A percentile compares a stretch with the other conserved stretches of the same genome.
These are phyloP conservation scores for Alternaria gansuensis DNA, from an alignment of 2,329 filamentous ascomycete genomes.

Conservation along the genomic window DNA sequence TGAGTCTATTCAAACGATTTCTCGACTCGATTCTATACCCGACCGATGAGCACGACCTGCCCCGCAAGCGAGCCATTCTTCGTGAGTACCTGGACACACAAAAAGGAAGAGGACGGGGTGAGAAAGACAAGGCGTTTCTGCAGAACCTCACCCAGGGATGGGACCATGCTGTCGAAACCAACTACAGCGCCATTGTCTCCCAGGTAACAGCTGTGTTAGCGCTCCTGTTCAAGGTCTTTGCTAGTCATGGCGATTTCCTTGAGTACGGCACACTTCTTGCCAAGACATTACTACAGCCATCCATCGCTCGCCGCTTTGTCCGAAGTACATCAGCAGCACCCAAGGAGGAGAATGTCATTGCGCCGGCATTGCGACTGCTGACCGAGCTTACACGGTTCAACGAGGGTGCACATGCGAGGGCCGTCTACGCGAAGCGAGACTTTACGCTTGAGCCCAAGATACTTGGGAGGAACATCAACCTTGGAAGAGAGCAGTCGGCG, in stretches of 20 bases:
- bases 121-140: constrained; percentile 71
- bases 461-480: constrained; percentile 79
- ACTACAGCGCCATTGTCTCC: constrained; percentile 82
- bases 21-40: constrained; percentile 70
- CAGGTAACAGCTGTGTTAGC: constrained; percentile 82
- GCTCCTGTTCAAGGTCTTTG: constrained; percentile 80
- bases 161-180: constrained; percentile 80
- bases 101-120: constrained; percentile 59
- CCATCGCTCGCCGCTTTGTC: constrained; percentile 81
- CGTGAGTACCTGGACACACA: constrained; percentile 73
- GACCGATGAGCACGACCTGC: constrained; percentile 59
- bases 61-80: constrained; percentile 66
- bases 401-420: constrained; percentile 79
- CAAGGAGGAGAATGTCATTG: constrained; percentile 86
- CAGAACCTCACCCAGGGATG: constrained; percentile 86
- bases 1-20: constrained; percentile 74
- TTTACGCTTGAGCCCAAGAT: constrained; percentile 76
- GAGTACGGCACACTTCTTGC: constrained; percentile 80
- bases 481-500: constrained; percentile 64
- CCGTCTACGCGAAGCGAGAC: constrained; percentile 79
- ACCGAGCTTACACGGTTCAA: constrained; percentile 87
- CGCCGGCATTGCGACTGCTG: constrained; percentile 84
- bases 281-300: constrained; percentile 80
- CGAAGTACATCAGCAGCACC: constrained; percentile 81
- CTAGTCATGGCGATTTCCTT: constrained; percentile 75